Evolutionary conservation across 1,284 basidiomycete genomes (phyloP).

Genomic region (Pseudozyma sp.): DNA sequence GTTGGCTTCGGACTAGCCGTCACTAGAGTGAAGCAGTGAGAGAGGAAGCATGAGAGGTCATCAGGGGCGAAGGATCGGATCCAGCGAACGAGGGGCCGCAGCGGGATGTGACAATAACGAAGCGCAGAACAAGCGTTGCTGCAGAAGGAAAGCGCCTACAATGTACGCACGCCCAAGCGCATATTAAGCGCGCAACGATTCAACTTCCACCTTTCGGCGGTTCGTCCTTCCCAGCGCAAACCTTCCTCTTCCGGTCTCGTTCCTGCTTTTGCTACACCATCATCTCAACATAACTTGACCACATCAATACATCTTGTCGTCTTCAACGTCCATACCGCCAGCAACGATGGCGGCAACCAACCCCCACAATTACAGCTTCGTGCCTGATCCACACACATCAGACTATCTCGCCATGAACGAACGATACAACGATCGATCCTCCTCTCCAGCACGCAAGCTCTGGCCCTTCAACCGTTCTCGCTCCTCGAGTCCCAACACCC

Average conservation of each 20-base stretch:
- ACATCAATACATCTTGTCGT: slow-evolving; percentile 1
- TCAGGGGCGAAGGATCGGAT: too few relatives aligned
- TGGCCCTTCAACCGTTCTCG: slow-evolving; percentile 56
- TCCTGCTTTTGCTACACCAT: slow-evolving; percentile 1
- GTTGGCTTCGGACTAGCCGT: too few relatives aligned
- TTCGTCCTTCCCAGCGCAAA: background rate
- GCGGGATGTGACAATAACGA: too few relatives aligned
- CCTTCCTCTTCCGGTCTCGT: slow-evolving; percentile 13
- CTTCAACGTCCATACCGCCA: background rate
- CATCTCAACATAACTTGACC: slow-evolving; percentile 6
- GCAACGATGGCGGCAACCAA: slow-evolving; percentile 21
- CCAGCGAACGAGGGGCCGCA: too few relatives aligned
- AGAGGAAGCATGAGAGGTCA: background rate
- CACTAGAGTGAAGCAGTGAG: background rate
- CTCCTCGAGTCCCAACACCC: slow-evolving; percentile 43
- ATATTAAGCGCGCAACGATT: slow-evolving; percentile 27
- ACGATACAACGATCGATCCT: slow-evolving; percentile 16
- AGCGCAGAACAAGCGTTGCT: too few relatives aligned
- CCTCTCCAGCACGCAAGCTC: slow-evolving; percentile 35
- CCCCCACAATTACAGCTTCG: slow-evolving; percentile 25
- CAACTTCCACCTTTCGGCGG: slow-evolving; percentile 31
- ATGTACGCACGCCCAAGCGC: slow-evolving; percentile 1
- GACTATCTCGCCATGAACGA: slow-evolving; percentile 33
- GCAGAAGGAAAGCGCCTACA: too few relatives aligned
- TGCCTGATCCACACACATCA: slow-evolving; percentile 32